Evolutionary conservation across 106 monocot genomes (phyloP), one percentile per base, ranked within the genome.

Genomic region (Dendrobium catenatum): DNA sequence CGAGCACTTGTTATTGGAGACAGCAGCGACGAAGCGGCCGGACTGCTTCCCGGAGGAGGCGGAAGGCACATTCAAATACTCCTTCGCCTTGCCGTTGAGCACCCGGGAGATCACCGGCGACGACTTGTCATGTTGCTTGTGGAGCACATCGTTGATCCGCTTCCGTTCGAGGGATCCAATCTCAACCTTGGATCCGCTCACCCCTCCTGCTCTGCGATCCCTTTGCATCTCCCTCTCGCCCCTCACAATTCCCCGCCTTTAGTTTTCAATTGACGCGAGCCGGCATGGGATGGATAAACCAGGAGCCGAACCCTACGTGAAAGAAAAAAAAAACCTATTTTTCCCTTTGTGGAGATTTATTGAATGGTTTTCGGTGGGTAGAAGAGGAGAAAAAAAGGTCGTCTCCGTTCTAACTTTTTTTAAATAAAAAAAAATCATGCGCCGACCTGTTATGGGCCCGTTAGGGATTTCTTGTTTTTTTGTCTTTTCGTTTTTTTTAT

Each of bases 131-230:
- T 86, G 84, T 49, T 87, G 86, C 86, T 88, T 91, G 81, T 88
- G 88, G 4, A 88, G 77, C 42, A 85, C 86, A 27, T 88, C 91
- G 74, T 87, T 89, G 77, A 91, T 88, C 81, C 91, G 74, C 83
- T 91, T 91, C 83, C 91, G 88, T 58, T 86, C 88, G 41, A 88
- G 79, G 19, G 86, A 11, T 13, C 82, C 86, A 19, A 82, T 81
- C 84, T 86, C 90, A 80, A 79, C 46, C 86, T 81, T 85, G 29
- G 85, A 80, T 67, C 70, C 81, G 33, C 59, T 26, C 66, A 74
- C 43, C 42, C 74, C 74, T 74, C 74, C 74, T 43, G 4, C 55
- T 78, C 82, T 24, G 27, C 49, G 77, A 77, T 77, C 33, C 17
- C 74, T 74, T 42, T 43, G 43, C 77, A 77, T 77, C 51, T 77